Conservation (phyloP, 2,329 filamentous ascomycete genomes). For the Penicillium occitanis region DNA sequence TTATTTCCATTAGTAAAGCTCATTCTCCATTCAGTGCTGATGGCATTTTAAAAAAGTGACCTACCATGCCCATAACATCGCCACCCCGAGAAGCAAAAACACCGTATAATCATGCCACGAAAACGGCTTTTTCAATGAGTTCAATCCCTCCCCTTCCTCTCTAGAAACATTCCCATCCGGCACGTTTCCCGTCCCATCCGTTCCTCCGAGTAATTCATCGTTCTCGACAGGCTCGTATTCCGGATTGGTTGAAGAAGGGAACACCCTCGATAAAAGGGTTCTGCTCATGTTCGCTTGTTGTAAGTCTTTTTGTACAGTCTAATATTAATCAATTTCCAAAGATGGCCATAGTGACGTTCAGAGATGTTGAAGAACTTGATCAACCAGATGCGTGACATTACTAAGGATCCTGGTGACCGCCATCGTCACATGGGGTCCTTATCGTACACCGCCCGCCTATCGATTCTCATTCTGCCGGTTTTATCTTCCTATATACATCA, state of each 20-base stretch:
- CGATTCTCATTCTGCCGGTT: constrained; percentile 1
- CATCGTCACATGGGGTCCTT: constrained; percentile 6
- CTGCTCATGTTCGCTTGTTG: constrained; percentile 8
- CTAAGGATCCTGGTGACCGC: background rate
- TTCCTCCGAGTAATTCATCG: constrained; percentile 17
- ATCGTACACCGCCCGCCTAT: constrained; percentile 16
- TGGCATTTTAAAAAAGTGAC: background rate
- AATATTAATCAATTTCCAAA: background rate
- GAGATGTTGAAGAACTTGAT: background rate
- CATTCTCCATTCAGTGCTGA: background rate
- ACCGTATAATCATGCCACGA: constrained; percentile 84
- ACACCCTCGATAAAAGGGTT: constrained; percentile 15
- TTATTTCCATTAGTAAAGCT: background rate
- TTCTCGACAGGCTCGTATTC: constrained; percentile 32
- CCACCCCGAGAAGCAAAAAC: constrained; percentile 80
- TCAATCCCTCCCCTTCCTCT: background rate
- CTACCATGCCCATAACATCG: constrained; percentile 98
- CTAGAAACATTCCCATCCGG: background rate
- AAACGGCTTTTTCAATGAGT: constrained; percentile 50
- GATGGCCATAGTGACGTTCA: background rate
- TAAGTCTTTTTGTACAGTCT: background rate
- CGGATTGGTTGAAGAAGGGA: constrained; percentile 10
- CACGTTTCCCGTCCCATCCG: constrained; percentile 19
- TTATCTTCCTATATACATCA: too few species aligned
- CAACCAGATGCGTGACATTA: background rate